A percentile compares a stretch with the other conserved stretches of the same genome.
These are phyloP conservation scores for Penicillium coffeae DNA, from an alignment of 495 filamentous ascomycete species.

Conservation along the genomic window DNA sequence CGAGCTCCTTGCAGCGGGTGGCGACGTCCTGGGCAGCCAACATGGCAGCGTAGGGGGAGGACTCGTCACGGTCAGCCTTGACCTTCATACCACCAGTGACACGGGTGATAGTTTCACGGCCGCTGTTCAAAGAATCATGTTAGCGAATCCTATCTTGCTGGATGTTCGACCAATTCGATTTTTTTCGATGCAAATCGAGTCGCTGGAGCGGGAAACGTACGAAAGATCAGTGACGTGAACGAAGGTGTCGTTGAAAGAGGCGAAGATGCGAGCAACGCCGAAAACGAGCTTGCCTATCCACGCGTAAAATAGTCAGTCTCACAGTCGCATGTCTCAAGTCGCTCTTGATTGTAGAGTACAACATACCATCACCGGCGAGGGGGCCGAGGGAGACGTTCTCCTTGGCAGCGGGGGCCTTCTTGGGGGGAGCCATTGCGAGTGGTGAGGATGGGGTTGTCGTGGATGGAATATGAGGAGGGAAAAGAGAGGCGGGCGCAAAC, in stretches of 20 bases:
- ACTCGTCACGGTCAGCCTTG: conserved; percentile 99
- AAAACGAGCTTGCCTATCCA: conserved; percentile 89
- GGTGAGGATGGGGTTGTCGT: conserved; percentile 36
- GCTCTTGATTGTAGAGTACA: too few relatives aligned
- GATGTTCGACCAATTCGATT: conserved; percentile 2
- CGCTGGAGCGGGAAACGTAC: conserved; percentile 61
- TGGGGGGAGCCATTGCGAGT: conserved; percentile 62
- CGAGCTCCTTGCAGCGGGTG: conserved; percentile 96
- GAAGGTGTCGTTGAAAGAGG: conserved; percentile 98
- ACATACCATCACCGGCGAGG: conserved; percentile 81
- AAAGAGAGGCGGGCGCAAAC: conserved; percentile 22
- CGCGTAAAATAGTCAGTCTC: neutral
- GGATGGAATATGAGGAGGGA: conserved; percentile 42
- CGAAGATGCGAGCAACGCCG: conserved; percentile 98
- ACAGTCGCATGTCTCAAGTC: neutral
- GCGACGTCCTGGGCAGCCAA: conserved; percentile 95
- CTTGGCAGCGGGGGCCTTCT: conserved; percentile 74
- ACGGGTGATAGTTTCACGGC: conserved; percentile 99
- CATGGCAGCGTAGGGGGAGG: conserved; percentile 99
- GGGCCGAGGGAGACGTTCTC: conserved; percentile 99
- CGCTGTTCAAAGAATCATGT: conserved; percentile 71
- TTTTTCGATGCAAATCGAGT: too few relatives aligned
- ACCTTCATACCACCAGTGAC: conserved; percentile 99
- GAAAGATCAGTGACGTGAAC: conserved; percentile 99
- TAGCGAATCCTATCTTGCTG: conserved; percentile 41